These are phyloP conservation scores for Nadsonia starkeyi-henricii DNA, from an alignment of 1,139 yeast species.

Conservation along the genomic window DNA sequence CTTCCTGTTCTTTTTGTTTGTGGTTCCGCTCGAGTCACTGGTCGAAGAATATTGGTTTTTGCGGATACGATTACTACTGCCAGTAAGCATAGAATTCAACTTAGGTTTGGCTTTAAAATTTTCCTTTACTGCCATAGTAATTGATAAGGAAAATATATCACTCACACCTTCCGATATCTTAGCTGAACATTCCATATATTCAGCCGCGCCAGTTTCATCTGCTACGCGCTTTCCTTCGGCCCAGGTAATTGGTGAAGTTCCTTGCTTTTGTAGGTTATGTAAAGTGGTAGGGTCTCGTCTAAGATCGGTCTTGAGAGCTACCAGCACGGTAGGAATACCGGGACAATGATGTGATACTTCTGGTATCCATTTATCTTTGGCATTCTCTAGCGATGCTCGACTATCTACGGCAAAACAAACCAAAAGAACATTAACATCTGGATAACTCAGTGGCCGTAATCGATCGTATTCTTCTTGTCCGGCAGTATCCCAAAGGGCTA, in stretches of 20 bases:
- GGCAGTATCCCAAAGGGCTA: slow-evolving; percentile 88
- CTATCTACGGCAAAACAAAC: slow-evolving; percentile 65
- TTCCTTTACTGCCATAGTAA: slow-evolving; percentile 14
- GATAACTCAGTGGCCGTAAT: slow-evolving; percentile 68
- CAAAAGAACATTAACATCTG: slow-evolving; percentile 62
- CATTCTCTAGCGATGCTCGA: slow-evolving; percentile 52
- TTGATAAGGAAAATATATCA: slow-evolving; percentile 43
- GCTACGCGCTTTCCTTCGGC: slow-evolving; percentile 36
- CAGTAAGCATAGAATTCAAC: background rate
- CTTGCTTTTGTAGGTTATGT: slow-evolving; percentile 14
- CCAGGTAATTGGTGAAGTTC: slow-evolving; percentile 31
- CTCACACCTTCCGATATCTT: slow-evolving; percentile 51
- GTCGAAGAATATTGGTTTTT: background rate
- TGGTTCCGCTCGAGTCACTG: too few species aligned
- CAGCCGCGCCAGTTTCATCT: slow-evolving; percentile 50
- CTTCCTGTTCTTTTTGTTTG: too few species aligned
- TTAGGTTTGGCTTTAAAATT: slow-evolving; percentile 2
- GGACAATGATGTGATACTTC: slow-evolving; percentile 79
- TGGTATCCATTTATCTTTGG: slow-evolving; percentile 74
- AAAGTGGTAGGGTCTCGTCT: slow-evolving; percentile 24
- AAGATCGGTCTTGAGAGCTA: slow-evolving; percentile 69
- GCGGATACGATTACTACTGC: background rate
- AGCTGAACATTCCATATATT: slow-evolving; percentile 73
- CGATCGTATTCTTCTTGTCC: slow-evolving; percentile 90
- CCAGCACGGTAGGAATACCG: slow-evolving; percentile 57